Base-by-base conservation (phyloP, 345 rosid species). In the Theobroma cacao region DNA sequence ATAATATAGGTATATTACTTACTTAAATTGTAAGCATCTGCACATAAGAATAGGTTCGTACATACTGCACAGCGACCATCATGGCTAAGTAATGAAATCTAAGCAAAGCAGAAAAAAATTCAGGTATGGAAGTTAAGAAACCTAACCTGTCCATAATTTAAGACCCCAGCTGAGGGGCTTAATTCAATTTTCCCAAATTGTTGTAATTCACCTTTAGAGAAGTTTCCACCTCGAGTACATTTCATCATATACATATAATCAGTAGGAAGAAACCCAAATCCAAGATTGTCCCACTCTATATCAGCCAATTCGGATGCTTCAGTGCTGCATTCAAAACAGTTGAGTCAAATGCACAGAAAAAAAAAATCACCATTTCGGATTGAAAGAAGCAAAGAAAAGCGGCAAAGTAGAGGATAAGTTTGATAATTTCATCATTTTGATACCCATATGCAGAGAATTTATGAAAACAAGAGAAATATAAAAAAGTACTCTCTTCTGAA, bases 121-220 rank as follows among this genome's bases (percentile, higher is more conserved):
- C 30, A 34, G n/a, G 17, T 4, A 77, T 40, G 45, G 38, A 18
- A 59, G 0, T 17, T n/a, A 26, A 31, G 74, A 53, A 28, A 73
- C 55, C 78, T 50, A 81, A 95, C 99, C 97, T 96, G 98, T 79
- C 97, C 98, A 88, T 93, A 96, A 79, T 94, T 96, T 80, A 96
- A 85, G 15, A 96, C 93, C 31, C 94, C 97, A 43, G 99, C 91
- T 9, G 97, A 92, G 11, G 98, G 99, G 80, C 79, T 91, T 81
- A 96, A 69, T 82, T 93, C 97, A 81, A 93, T 92, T 88, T 92
- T 93, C 59, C 97, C 98, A 82, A 89, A 95, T 52, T 90, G 89
- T 83, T 84, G 91, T 68, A 95, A 67, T 82, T 85, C 92, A 34
- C 98, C 97, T 34, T 87, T 83, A 1, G 95, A 78, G 79, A 89